Percentiles rank a stretch among this genome's conserved stretches.
Evolutionary conservation across 169 alveolate species (phyloP).

Genomic region (Plasmodium relictum): DNA sequence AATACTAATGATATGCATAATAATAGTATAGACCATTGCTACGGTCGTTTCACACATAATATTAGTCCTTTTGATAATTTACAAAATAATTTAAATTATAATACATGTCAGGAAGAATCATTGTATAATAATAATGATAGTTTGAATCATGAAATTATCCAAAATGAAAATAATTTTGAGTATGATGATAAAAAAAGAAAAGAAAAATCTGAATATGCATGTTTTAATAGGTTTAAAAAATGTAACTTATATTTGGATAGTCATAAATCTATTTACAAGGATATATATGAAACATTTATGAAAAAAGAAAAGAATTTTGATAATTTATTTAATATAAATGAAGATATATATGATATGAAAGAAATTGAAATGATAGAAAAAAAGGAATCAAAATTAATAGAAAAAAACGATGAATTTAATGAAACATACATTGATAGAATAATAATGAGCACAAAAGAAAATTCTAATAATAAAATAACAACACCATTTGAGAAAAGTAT

Average conservation of each 20-base stretch:
- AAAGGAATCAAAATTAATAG: background rate
- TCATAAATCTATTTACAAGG: slow-evolving; percentile 45
- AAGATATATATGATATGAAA: background rate
- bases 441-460: background rate
- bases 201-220: slow-evolving; percentile 13
- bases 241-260: slow-evolving; percentile 48
- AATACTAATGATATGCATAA: too few species aligned
- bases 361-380: background rate
- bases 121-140: too few species aligned
- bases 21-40: too few species aligned
- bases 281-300: slow-evolving; percentile 59
- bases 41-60: too few species aligned
- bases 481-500: slow-evolving; percentile 1
- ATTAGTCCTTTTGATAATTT: too few species aligned
- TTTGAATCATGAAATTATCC: too few species aligned
- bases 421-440: background rate
- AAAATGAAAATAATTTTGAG: too few species aligned
- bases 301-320: slow-evolving; percentile 29
- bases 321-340: background rate
- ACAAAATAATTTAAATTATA: too few species aligned
- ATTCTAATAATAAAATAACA: background rate
- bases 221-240: slow-evolving; percentile 25
- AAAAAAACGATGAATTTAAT: background rate
- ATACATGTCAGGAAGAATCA: too few species aligned
- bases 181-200: background rate